A percentile compares a stretch with the other conserved stretches of the same genome.
Evolutionary conservation across 768 basidiomycete genomes (phyloP).

Genomic region (Rhizopogon vulgaris): DNA sequence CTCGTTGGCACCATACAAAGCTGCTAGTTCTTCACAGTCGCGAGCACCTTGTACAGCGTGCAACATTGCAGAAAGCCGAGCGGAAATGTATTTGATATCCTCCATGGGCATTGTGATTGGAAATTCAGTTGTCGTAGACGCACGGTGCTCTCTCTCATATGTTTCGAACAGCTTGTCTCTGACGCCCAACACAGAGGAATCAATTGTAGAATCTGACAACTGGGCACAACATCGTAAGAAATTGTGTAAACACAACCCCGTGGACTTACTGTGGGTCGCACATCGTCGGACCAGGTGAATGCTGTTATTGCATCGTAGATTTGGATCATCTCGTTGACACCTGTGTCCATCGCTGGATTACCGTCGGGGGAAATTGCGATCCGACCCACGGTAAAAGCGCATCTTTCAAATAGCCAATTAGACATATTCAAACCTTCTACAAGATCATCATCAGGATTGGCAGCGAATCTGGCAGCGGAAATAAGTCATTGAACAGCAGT

Average conservation of each 20-base stretch:
- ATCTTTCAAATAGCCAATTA: not conserved
- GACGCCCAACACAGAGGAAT: not conserved
- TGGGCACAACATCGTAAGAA: not conserved
- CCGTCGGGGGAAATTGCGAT: not conserved
- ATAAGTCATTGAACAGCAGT: not conserved
- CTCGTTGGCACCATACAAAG: not conserved
- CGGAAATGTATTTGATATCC: not conserved
- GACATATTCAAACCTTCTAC: not conserved
- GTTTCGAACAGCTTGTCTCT: not conserved
- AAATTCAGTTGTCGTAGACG: too few species aligned
- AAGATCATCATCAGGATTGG: not conserved
- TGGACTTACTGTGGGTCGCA: not conserved
- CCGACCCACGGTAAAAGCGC: not conserved
- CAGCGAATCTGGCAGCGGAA: not conserved
- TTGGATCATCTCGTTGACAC: not conserved
- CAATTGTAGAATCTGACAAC: not conserved
- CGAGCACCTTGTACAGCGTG: not conserved
- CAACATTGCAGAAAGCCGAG: not conserved
- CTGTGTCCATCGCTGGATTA: not conserved
- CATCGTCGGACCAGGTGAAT: not conserved
- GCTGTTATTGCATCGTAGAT: not conserved
- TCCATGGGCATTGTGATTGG: too few species aligned
- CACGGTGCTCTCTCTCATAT: not conserved
- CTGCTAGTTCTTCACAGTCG: not conserved
- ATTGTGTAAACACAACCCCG: not conserved